A percentile compares a stretch with the other conserved stretches of the same genome.
Evolutionary conservation across 345 rosid genomes (phyloP).

Genomic region (Euphorbia lathyris): DNA sequence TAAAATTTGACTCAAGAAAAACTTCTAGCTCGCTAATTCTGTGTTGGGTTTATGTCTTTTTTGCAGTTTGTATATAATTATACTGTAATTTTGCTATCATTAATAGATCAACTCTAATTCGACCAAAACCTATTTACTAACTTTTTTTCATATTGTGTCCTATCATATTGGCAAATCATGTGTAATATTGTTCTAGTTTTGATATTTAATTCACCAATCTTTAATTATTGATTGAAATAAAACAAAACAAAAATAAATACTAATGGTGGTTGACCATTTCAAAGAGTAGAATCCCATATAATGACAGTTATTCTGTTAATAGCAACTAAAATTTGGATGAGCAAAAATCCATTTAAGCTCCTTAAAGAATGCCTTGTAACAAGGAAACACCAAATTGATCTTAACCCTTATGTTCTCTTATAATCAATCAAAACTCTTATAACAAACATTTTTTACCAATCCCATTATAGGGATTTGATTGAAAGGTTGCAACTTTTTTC

Average conservation of each 20-base stretch:
- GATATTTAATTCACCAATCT: background rate
- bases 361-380: constrained; percentile 11
- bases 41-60: too few species aligned
- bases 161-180: too few species aligned
- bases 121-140: too few species aligned
- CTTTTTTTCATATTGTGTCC: too few species aligned
- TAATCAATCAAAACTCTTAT: constrained; percentile 3
- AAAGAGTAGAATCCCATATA: background rate
- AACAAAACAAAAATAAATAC: background rate
- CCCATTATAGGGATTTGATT: constrained; percentile 12
- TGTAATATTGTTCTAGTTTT: too few species aligned
- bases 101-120: too few species aligned
- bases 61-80: too few species aligned
- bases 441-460: background rate
- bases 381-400: constrained; percentile 3
- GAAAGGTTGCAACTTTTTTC: background rate
- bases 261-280: constrained; percentile 24
- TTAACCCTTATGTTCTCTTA: constrained; percentile 14
- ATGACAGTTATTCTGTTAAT: constrained; percentile 1
- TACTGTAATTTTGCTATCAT: too few species aligned
- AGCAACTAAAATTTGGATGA: background rate
- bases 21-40: too few species aligned
- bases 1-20: too few species aligned
- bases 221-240: too few species aligned
- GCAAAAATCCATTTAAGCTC: background rate